These are phyloP conservation scores for Athelia psychrophila DNA, from an alignment of 1,284 basidiomycete species.

Conservation along the genomic window DNA sequence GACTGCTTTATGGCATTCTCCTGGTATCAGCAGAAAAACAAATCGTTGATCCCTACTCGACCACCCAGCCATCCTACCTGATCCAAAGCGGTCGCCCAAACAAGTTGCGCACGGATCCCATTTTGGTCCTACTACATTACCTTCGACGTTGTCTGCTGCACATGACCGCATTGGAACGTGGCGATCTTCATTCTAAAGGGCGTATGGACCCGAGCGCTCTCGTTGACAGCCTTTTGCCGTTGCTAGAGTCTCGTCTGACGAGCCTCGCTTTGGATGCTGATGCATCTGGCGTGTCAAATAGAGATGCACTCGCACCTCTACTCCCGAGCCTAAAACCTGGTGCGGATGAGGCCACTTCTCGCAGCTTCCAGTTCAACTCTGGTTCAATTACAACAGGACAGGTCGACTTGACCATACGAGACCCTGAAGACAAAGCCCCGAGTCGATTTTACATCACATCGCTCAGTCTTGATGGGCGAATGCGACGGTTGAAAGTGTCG, in stretches of 20 bases:
- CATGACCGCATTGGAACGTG: constrained; percentile 15
- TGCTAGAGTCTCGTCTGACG: constrained; percentile 38
- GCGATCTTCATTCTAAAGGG: neutral
- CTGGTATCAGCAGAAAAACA: constrained; percentile 43
- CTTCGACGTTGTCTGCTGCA: constrained; percentile 57
- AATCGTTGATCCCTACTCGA: constrained; percentile 70
- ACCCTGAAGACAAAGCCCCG: constrained; percentile 19
- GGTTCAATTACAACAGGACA: constrained; percentile 23
- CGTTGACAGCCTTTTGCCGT: constrained; percentile 9
- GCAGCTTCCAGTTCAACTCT: constrained; percentile 11
- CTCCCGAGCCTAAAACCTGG: constrained; percentile 18
- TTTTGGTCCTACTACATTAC: constrained; percentile 72
- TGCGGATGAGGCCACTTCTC: neutral
- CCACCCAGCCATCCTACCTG: constrained; percentile 77
- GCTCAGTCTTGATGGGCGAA: constrained; percentile 21
- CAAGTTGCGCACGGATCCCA: constrained; percentile 56
- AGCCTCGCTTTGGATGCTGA: constrained; percentile 44
- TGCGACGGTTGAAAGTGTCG: constrained; percentile 24
- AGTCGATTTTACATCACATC: constrained; percentile 25
- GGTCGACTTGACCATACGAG: constrained; percentile 26
- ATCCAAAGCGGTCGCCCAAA: constrained; percentile 71
- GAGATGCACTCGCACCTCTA: constrained; percentile 30
- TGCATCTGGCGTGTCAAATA: constrained; percentile 25
- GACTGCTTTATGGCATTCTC: constrained; percentile 46
- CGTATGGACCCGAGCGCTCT: neutral